Percentiles rank a stretch among this genome's conserved stretches.
These are phyloP conservation scores for Cymbopogon flexuosus DNA, from an alignment of 202 grass and related monocot genomes.

Conservation along the genomic window DNA sequence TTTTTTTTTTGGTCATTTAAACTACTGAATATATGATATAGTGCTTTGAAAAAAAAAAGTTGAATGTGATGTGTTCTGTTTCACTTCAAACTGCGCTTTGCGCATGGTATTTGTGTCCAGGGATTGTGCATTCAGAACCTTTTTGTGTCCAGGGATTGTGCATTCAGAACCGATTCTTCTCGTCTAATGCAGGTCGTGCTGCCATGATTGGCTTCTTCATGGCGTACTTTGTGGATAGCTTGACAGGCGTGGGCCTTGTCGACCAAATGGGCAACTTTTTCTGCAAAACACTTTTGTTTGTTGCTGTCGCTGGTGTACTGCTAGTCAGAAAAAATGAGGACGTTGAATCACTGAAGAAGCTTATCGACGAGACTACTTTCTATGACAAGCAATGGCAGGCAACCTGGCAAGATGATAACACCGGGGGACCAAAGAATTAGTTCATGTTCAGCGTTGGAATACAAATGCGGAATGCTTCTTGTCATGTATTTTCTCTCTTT, in stretches of 20 bases:
- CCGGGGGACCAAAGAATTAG: slow-evolving; percentile 53
- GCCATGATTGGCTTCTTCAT: slow-evolving; percentile 99
- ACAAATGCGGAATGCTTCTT: background rate
- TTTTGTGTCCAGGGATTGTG: background rate
- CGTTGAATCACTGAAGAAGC: slow-evolving; percentile 60
- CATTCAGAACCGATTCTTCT: slow-evolving; percentile 10
- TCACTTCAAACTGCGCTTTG: background rate
- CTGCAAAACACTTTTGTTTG: slow-evolving; percentile 87
- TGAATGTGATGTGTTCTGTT: background rate
- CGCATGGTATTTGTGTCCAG: no score
- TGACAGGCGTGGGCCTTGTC: slow-evolving; percentile 77
- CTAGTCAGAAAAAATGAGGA: slow-evolving; percentile 85
- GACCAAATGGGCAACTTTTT: slow-evolving; percentile 91
- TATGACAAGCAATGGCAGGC: slow-evolving; percentile 98
- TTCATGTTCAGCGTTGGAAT: background rate
- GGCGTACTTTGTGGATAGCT: slow-evolving; percentile 91
- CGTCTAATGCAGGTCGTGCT: slow-evolving; percentile 58
- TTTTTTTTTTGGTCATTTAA: background rate
- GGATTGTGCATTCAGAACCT: background rate
- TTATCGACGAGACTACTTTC: slow-evolving; percentile 80
- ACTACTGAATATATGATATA: background rate
- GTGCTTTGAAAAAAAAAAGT: no score
- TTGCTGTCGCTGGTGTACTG: slow-evolving; percentile 69
- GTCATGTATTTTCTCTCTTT: background rate
- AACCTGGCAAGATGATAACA: slow-evolving; percentile 78